Percentiles rank a stretch among this genome's conserved stretches.
Evolutionary conservation across 208 protist genomes (phyloP).

Genomic region (Leishmania turanica): DNA sequence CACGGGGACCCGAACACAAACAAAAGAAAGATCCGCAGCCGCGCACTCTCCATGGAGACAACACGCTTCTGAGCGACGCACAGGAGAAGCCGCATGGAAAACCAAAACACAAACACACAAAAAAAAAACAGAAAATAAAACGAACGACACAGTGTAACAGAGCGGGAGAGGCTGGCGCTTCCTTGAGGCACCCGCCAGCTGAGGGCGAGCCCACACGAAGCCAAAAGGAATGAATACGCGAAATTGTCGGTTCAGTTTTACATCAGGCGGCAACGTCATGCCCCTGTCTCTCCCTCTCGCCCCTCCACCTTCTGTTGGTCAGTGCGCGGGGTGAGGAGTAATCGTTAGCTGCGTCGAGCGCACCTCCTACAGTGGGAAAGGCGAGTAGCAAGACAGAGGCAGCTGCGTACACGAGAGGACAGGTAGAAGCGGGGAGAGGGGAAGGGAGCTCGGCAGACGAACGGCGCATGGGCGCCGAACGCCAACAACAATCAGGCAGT

Average conservation of each 20-base stretch:
- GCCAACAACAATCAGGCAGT: neutral
- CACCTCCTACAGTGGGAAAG: neutral
- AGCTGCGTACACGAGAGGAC: neutral
- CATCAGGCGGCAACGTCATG: neutral
- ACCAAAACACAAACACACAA: conserved; percentile 2
- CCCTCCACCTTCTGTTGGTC: neutral
- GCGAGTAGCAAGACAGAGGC: neutral
- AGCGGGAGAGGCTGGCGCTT: neutral
- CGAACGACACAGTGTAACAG: neutral
- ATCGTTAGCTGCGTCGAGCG: neutral
- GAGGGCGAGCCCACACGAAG: neutral
- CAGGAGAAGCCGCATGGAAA: conserved; percentile 10
- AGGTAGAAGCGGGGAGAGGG: neutral
- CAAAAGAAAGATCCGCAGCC: neutral
- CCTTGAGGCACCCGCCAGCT: neutral
- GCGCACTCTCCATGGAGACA: neutral
- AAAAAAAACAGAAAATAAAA: neutral
- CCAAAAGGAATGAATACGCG: neutral
- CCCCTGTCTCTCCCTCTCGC: neutral
- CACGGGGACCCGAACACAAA: neutral
- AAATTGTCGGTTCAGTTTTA: neutral
- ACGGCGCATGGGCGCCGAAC: neutral
- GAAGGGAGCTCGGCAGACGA: too few relatives aligned
- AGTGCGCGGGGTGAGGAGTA: neutral
- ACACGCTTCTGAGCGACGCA: neutral